These are phyloP conservation scores for Metrosideros polymorpha DNA, from an alignment of 441 rosid species.

Conservation along the genomic window DNA sequence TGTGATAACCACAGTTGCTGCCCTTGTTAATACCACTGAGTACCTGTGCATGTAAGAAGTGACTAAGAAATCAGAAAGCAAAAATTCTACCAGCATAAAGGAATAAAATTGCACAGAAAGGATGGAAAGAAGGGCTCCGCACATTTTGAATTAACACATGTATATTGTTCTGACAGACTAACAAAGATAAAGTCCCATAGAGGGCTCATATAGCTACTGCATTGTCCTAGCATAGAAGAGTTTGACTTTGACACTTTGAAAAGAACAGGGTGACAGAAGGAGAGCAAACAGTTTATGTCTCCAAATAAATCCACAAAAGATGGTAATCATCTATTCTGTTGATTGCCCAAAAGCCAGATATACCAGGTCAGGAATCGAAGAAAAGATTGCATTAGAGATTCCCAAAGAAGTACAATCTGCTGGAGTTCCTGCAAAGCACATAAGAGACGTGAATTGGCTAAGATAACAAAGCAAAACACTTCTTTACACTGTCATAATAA, in stretches of 20 bases:
- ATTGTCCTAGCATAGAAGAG: not conserved
- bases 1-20: conserved; percentile 5
- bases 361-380: conserved; percentile 11
- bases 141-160: not conserved
- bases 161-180: not conserved
- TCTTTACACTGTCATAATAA: not conserved
- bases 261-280: not conserved
- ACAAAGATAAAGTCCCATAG: not conserved
- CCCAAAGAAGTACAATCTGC: conserved; percentile 10
- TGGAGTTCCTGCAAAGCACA: conserved; percentile 7
- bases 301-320: not conserved
- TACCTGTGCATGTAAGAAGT: not conserved
- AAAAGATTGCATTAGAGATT: conserved; percentile 6
- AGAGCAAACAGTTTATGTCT: not conserved
- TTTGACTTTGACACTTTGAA: not conserved
- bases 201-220: not conserved
- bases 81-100: not conserved
- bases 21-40: conserved; percentile 7
- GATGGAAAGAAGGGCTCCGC: not conserved
- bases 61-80: not conserved
- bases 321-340: not conserved
- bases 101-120: not conserved
- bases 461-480: not conserved
- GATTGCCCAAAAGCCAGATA: not conserved
- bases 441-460: not conserved